Evolutionary conservation across 495 filamentous ascomycete species (phyloP), one percentile per base, ranked within the genome.

Genomic region (Neohortaea acidophila): DNA sequence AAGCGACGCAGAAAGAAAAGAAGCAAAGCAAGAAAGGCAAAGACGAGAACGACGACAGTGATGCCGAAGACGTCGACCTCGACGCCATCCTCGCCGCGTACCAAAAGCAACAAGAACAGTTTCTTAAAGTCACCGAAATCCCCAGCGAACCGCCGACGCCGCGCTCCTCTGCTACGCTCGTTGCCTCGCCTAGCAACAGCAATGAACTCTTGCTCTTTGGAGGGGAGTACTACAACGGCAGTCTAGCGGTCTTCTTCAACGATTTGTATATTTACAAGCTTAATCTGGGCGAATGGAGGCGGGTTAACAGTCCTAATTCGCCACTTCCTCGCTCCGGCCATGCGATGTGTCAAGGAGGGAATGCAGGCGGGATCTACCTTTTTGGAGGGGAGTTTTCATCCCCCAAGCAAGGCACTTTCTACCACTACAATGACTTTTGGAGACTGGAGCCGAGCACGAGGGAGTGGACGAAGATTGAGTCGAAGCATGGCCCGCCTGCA

Each of bases 341-440:
- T 66, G 81, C 84, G 15, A 94, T 85, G 79, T 84, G 77, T 47
- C 72, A 86, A 43, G 84, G 78, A 32, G 84, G 81, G 12, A 89
- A 91, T 56, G 70, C 76, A 21, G 75, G 77, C n/a, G 78, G 78
- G 17, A 66, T 94, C 28, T 97, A 87, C 59, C 58, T 97, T 12
- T 96, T 94, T 49, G 89, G 89, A 50, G 89, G 87, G 49, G 70
- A 75, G 48, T 77, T 78, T 36, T 81, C 72, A 2, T 76, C 68
- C 7, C 89, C 89, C 1, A 97, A 94, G 52, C 89, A 97, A 56
- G 89, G 89, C 3, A 97, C 87, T 1, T 97, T 97, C 55, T 94
- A 97, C 54, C 89, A 97, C 51, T 97, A 97, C 62, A 92, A 93
- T 57, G 89, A 94, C 54, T 94, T 96, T 55, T 97, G 89, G 89